Evolutionary conservation across 495 filamentous ascomycete species (phyloP).

Genomic region (Tuber brumale): DNA sequence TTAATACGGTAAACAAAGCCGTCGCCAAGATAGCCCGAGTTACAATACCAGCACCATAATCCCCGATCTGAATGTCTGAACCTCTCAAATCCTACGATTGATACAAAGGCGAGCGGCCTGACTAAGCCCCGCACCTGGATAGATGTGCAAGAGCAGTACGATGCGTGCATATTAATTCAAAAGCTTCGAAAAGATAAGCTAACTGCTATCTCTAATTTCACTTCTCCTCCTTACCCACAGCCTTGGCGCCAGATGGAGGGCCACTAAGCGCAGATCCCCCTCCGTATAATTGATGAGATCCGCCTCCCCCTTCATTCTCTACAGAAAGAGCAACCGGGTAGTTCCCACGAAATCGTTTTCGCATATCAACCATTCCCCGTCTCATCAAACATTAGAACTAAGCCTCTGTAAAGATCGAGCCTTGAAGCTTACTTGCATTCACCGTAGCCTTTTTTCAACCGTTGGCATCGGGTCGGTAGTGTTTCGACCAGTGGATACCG

Average conservation of each 20-base stretch:
- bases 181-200: neutral
- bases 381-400: conserved; percentile 40
- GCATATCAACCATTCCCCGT: conserved; percentile 94
- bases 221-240: conserved; percentile 42
- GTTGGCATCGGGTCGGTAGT: conserved; percentile 81
- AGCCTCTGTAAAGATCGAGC: neutral
- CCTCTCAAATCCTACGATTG: neutral
- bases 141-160: neutral
- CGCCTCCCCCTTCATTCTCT: conserved; percentile 50
- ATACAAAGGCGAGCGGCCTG: neutral
- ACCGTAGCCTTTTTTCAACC: conserved; percentile 82
- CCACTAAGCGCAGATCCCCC: conserved; percentile 64
- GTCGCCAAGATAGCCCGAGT: neutral
- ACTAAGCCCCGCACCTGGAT: neutral
- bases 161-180: neutral
- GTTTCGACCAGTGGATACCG: conserved; percentile 67
- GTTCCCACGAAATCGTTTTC: conserved; percentile 97
- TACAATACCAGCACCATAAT: neutral
- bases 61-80: neutral
- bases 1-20: neutral
- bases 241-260: conserved; percentile 48
- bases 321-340: conserved; percentile 61
- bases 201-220: conserved; percentile 14
- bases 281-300: conserved; percentile 66
- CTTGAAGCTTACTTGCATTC: conserved; percentile 66